Percentiles rank a stretch among this genome's conserved stretches.
Evolutionary conservation across 495 filamentous ascomycete species (phyloP).

Genomic region (Neurospora tetraspora): DNA sequence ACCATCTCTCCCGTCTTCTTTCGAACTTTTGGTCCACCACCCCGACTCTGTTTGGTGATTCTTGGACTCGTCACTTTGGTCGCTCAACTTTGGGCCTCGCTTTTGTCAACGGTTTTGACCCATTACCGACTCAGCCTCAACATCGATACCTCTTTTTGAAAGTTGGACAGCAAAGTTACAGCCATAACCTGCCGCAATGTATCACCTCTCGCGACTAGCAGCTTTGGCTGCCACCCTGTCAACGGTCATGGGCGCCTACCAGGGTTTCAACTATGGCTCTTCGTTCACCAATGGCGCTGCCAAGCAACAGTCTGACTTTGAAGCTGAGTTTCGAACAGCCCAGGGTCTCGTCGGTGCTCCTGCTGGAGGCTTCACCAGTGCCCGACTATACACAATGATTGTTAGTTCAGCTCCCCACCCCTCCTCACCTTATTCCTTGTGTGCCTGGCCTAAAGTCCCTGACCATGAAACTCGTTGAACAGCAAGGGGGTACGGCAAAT

Average conservation of each 20-base stretch:
- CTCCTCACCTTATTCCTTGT: not conserved
- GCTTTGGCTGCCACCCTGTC: constrained; percentile 22
- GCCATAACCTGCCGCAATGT: constrained; percentile 18
- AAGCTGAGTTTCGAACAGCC: constrained; percentile 59
- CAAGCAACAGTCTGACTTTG: constrained; percentile 57
- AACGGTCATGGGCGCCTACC: constrained; percentile 27
- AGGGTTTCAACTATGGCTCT: constrained; percentile 81
- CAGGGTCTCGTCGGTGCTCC: constrained; percentile 56
- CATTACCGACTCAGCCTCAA: not conserved
- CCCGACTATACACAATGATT: constrained; percentile 43
- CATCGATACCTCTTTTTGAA: not conserved
- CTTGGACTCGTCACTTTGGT: not conserved
- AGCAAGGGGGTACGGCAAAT: constrained; percentile 45
- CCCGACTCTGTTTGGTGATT: not conserved
- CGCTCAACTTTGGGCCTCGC: not conserved
- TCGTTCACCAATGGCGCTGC: constrained; percentile 48
- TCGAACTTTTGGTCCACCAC: not conserved
- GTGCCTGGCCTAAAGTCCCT: not conserved
- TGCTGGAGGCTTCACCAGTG: constrained; percentile 57
- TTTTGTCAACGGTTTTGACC: not conserved
- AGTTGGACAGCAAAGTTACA: not conserved
- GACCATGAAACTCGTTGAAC: not conserved
- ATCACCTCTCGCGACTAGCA: constrained; percentile 12
- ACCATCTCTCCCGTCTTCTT: not conserved
- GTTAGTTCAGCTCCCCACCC: constrained; percentile 17